These are phyloP conservation scores for Benincasa hispida DNA, from an alignment of 306 rosid species.

Conservation along the genomic window DNA sequence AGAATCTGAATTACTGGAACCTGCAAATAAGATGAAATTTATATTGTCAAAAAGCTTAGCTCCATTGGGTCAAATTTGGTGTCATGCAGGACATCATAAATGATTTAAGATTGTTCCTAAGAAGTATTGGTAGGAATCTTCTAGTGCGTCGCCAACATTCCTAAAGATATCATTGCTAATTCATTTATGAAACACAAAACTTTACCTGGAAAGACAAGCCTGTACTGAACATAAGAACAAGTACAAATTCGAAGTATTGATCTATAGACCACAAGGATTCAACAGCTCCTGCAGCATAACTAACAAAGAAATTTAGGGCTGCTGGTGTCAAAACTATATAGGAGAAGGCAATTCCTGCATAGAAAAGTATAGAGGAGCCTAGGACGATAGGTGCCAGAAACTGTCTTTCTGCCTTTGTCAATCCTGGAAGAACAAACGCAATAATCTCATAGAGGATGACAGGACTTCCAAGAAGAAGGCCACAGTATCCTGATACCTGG, in stretches of 20 bases:
- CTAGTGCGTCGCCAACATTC: background rate
- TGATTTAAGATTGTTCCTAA: background rate
- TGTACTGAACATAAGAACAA: conserved; percentile 92
- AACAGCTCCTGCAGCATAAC: conserved; percentile 85
- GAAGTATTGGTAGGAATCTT: background rate
- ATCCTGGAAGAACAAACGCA: conserved; percentile 85
- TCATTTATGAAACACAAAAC: background rate
- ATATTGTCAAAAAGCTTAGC: background rate
- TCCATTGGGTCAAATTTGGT: background rate
- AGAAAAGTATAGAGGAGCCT: conserved; percentile 91
- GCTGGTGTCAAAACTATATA: conserved; percentile 78
- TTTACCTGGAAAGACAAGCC: conserved; percentile 98
- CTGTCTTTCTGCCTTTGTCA: conserved; percentile 68
- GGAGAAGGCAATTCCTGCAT: conserved; percentile 80
- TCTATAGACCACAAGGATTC: conserved; percentile 97
- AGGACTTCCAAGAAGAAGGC: conserved; percentile 93
- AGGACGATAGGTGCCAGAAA: conserved; percentile 87
- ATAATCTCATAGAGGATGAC: conserved; percentile 78
- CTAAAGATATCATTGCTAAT: background rate
- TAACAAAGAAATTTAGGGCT: conserved; percentile 79
- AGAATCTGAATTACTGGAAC: conserved; percentile 79
- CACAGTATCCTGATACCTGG: conserved; percentile 98
- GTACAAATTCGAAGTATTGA: conserved; percentile 95
- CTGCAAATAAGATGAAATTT: conserved; percentile 24
- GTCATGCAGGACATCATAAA: background rate